phyloP scores from a whole-genome alignment of 768 basidiomycete species.

The Sistotremastrum niveocremeum region DNA sequence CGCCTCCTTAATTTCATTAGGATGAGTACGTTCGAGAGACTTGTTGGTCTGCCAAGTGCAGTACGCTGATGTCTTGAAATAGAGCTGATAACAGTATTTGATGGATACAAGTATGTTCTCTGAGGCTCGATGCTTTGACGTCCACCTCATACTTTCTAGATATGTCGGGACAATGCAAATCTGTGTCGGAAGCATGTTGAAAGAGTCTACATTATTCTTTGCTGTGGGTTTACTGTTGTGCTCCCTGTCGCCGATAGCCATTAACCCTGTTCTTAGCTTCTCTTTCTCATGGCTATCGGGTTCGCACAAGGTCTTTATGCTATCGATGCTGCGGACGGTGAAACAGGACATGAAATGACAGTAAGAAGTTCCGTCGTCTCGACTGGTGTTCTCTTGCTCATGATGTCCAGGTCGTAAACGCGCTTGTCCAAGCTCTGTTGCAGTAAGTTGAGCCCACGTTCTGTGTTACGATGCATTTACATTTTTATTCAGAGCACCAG shows the following conservation, averaged over 20 bases:
- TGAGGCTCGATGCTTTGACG: neutral
- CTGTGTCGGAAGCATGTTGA: conserved; percentile 83
- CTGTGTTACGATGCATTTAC: neutral
- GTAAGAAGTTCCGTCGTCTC: conserved; percentile 22
- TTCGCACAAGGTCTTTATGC: conserved; percentile 84
- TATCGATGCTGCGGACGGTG: conserved; percentile 81
- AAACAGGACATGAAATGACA: conserved; percentile 34
- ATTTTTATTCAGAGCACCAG: conserved; percentile 35
- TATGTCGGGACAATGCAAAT: conserved; percentile 92
- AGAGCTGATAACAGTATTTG: conserved; percentile 74
- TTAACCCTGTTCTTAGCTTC: conserved; percentile 31
- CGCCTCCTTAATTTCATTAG: conserved; percentile 20
- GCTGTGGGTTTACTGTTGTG: conserved; percentile 34
- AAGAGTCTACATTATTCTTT: conserved; percentile 87
- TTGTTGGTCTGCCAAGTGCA: neutral
- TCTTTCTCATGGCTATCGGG: conserved; percentile 72
- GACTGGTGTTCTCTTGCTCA: neutral
- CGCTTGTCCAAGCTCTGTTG: conserved; percentile 69
- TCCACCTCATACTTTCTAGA: conserved; percentile 20
- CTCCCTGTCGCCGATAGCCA: neutral
- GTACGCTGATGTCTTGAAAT: conserved; percentile 1
- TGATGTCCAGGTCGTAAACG: conserved; percentile 44
- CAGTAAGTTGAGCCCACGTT: conserved; percentile 34
- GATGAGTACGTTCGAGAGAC: conserved; percentile 53
- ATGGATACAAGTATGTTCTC: conserved; percentile 56